Percentiles rank a stretch among this genome's conserved stretches.
These are phyloP conservation scores for Plasmodium billcollinsi DNA, from an alignment of 169 alveolate genomes.

Conservation along the genomic window DNA sequence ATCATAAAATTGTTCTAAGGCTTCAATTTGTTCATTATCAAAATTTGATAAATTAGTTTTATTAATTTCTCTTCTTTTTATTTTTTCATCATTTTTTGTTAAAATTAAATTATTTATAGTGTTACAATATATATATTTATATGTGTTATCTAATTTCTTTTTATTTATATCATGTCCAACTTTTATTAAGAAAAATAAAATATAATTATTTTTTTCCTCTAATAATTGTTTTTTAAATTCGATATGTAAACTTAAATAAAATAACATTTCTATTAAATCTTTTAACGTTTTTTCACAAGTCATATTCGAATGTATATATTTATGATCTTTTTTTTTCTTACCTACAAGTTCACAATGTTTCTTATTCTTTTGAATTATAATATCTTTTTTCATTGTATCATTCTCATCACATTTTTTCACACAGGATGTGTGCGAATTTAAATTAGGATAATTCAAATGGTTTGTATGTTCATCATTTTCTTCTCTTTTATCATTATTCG, in stretches of 20 bases:
- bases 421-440: not conserved
- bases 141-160: slow-evolving; percentile 63
- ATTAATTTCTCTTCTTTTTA: slow-evolving; percentile 67
- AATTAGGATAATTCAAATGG: no score
- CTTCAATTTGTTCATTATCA: slow-evolving; percentile 73
- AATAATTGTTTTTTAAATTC: slow-evolving; percentile 67
- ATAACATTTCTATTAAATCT: slow-evolving; percentile 64
- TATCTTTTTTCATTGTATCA: not conserved
- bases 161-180: slow-evolving; percentile 64
- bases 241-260: slow-evolving; percentile 65
- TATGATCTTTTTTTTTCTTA: not conserved
- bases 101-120: slow-evolving; percentile 57
- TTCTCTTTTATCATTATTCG: slow-evolving; percentile 11
- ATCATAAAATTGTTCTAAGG: slow-evolving; percentile 70
- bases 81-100: slow-evolving; percentile 64
- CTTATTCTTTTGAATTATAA: not conserved
- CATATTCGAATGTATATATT: not conserved
- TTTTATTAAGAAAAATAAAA: slow-evolving; percentile 39
- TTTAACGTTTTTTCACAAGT: slow-evolving; percentile 15
- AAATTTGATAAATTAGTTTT: slow-evolving; percentile 66
- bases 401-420: not conserved
- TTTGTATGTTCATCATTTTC: not conserved
- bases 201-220: slow-evolving; percentile 49
- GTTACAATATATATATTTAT: slow-evolving; percentile 62
- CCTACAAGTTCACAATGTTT: slow-evolving; percentile 13